Evolutionary conservation across 1,284 basidiomycete species (phyloP).

Genomic region (Cystobasidiaceae sp.): DNA sequence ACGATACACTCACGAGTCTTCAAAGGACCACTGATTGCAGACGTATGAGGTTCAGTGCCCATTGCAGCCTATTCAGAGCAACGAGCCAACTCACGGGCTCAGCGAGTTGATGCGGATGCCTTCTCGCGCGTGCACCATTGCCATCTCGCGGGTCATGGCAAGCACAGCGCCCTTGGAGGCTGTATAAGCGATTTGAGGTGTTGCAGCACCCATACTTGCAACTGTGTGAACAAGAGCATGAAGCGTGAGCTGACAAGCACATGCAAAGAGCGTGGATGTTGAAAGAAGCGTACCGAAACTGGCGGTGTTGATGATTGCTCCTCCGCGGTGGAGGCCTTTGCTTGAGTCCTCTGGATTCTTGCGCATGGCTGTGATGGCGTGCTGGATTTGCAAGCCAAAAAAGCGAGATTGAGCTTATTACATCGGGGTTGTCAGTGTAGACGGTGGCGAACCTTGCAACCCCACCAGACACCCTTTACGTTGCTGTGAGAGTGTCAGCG

Average conservation of each 20-base stretch:
- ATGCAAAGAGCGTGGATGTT: slow-evolving; percentile 77
- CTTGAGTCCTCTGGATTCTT: slow-evolving; percentile 74
- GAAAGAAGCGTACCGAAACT: slow-evolving; percentile 85
- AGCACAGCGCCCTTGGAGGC: slow-evolving; percentile 88
- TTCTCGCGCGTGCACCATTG: slow-evolving; percentile 94
- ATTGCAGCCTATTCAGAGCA: background rate
- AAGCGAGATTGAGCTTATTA: too few relatives aligned
- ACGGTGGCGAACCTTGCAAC: slow-evolving; percentile 56
- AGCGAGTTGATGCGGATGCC: slow-evolving; percentile 91
- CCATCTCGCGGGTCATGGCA: slow-evolving; percentile 94
- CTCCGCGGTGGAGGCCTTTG: slow-evolving; percentile 74
- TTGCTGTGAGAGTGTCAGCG: slow-evolving; percentile 90
- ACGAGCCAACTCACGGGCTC: slow-evolving; percentile 67
- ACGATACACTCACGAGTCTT: slow-evolving; percentile 65
- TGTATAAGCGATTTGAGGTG: slow-evolving; percentile 51
- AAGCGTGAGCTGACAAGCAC: slow-evolving; percentile 56
- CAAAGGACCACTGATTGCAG: slow-evolving; percentile 83
- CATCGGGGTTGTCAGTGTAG: too few relatives aligned
- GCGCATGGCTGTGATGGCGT: slow-evolving; percentile 92
- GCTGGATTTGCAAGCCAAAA: too few relatives aligned
- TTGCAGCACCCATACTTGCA: slow-evolving; percentile 25
- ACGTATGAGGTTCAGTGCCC: background rate
- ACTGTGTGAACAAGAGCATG: slow-evolving; percentile 29
- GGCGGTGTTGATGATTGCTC: slow-evolving; percentile 94
- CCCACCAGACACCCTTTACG: slow-evolving; percentile 98